Conservation (phyloP, 306 rosid genomes). For the Chamaecrista fasciculata region DNA sequence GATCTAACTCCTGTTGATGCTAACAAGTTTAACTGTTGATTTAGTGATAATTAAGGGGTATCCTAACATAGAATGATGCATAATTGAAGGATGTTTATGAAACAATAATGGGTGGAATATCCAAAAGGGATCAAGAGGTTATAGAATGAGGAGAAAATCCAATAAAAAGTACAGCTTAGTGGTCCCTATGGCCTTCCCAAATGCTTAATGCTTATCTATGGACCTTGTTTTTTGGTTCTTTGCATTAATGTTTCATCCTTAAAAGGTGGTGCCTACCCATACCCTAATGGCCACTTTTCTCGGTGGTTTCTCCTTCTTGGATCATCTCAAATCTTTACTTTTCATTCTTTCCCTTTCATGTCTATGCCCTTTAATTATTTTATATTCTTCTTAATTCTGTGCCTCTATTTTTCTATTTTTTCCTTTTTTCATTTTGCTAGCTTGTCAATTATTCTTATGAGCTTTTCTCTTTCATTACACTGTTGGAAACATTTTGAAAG, state of each 20-base stretch:
- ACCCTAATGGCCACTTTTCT: slow-evolving; percentile 23
- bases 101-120: slow-evolving; percentile 47
- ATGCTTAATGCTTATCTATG: slow-evolving; percentile 27
- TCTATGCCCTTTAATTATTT: slow-evolving; percentile 17
- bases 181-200: slow-evolving; percentile 45
- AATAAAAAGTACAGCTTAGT: slow-evolving; percentile 36
- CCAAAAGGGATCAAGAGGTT: slow-evolving; percentile 42
- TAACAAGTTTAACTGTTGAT: too few relatives aligned
- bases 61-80: too few relatives aligned
- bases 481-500: too few relatives aligned
- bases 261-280: slow-evolving; percentile 24
- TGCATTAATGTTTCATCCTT: slow-evolving; percentile 19
- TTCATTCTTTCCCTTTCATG: slow-evolving; percentile 28
- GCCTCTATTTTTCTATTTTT: not conserved
- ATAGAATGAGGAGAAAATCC: slow-evolving; percentile 43
- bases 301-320: not conserved
- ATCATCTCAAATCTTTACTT: slow-evolving; percentile 16
- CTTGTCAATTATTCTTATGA: not conserved
- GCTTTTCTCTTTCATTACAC: too few relatives aligned
- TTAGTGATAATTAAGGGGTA: too few relatives aligned
- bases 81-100: not conserved
- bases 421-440: too few relatives aligned
- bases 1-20: too few relatives aligned
- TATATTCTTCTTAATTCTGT: not conserved
- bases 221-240: slow-evolving; percentile 33